Conservation (phyloP, 495 filamentous ascomycete genomes). For the Talaromyces adpressus region DNA sequence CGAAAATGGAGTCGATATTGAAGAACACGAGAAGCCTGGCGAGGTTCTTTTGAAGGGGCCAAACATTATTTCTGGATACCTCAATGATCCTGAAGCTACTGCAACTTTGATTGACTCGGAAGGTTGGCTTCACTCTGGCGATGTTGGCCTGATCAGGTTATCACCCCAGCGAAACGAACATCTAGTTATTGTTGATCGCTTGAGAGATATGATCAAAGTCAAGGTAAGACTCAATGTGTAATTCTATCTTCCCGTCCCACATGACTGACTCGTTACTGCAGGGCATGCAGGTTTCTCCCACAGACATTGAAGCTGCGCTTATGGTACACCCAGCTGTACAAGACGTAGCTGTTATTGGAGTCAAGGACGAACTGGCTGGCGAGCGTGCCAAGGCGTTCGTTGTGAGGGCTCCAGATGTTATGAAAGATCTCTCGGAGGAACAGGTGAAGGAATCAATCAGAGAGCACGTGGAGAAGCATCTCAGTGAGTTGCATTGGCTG, state of each 20-base stretch:
- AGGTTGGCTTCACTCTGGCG: conserved; percentile 59
- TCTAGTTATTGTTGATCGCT: conserved; percentile 64
- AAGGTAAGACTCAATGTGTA: conserved; percentile 38
- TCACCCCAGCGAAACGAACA: conserved; percentile 57
- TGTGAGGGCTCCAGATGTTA: conserved; percentile 38
- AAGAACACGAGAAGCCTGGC: conserved; percentile 65
- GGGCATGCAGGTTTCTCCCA: conserved; percentile 74
- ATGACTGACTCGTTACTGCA: conserved; percentile 15
- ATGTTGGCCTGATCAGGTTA: conserved; percentile 60
- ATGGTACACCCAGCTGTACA: conserved; percentile 62
- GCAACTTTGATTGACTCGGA: conserved; percentile 70
- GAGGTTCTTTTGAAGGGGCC: conserved; percentile 73
- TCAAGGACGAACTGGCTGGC: conserved; percentile 56
- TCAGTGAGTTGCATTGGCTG: conserved; percentile 12
- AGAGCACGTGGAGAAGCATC: conserved; percentile 10
- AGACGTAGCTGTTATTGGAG: conserved; percentile 67
- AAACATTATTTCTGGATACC: conserved; percentile 72
- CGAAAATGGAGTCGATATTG: conserved; percentile 66
- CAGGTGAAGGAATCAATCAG: conserved; percentile 3
- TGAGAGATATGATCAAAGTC: conserved; percentile 79
- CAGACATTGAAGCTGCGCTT: conserved; percentile 71
- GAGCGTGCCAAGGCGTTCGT: conserved; percentile 75
- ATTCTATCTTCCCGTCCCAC: neutral
- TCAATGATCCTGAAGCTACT: conserved; percentile 77
- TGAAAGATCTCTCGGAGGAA: conserved; percentile 5